These are phyloP conservation scores for Lachnellula cervina DNA, from an alignment of 2,329 filamentous ascomycete species.

Conservation along the genomic window DNA sequence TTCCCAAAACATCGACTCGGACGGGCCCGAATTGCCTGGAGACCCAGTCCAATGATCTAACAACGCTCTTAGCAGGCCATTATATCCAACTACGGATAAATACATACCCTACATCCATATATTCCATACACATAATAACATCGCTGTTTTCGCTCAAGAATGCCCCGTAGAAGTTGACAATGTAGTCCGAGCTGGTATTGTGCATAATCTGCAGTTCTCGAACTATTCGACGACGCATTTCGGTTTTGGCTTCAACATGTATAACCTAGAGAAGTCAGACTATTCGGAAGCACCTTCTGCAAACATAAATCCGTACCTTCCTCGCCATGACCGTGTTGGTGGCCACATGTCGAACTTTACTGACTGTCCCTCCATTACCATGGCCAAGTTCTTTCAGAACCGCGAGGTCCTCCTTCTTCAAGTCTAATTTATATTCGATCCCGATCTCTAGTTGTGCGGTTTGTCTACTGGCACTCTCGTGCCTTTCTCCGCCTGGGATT, in stretches of 20 bases:
- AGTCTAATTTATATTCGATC: slow-evolving; percentile 91
- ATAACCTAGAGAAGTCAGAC: slow-evolving; percentile 62
- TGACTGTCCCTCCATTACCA: slow-evolving; percentile 96
- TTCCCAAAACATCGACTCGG: slow-evolving; percentile 91
- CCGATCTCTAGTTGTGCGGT: slow-evolving; percentile 83
- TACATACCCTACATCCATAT: slow-evolving; percentile 95
- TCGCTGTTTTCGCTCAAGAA: slow-evolving; percentile 96
- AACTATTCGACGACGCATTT: slow-evolving; percentile 94
- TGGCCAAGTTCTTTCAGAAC: slow-evolving; percentile 91
- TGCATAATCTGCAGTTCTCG: slow-evolving; percentile 98
- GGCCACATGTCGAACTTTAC: slow-evolving; percentile 92
- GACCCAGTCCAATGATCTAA: slow-evolving; percentile 83
- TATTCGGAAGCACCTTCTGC: not conserved
- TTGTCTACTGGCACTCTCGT: slow-evolving; percentile 47
- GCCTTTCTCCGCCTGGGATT: slow-evolving; percentile 46
- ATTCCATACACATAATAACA: slow-evolving; percentile 99
- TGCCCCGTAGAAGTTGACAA: slow-evolving; percentile 96
- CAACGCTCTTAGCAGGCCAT: slow-evolving; percentile 13
- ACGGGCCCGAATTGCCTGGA: slow-evolving; percentile 93
- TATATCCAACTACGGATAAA: slow-evolving; percentile 21
- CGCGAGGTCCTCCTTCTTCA: slow-evolving; percentile 86
- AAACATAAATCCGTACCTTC: slow-evolving; percentile 60
- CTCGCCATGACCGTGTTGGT: slow-evolving; percentile 96
- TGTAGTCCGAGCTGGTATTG: slow-evolving; percentile 93
- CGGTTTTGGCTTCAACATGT: slow-evolving; percentile 95